Percentiles rank a stretch among this genome's conserved stretches.
Conservation (phyloP, 139 green algal species). For the Coelastrella sp. region DNA sequence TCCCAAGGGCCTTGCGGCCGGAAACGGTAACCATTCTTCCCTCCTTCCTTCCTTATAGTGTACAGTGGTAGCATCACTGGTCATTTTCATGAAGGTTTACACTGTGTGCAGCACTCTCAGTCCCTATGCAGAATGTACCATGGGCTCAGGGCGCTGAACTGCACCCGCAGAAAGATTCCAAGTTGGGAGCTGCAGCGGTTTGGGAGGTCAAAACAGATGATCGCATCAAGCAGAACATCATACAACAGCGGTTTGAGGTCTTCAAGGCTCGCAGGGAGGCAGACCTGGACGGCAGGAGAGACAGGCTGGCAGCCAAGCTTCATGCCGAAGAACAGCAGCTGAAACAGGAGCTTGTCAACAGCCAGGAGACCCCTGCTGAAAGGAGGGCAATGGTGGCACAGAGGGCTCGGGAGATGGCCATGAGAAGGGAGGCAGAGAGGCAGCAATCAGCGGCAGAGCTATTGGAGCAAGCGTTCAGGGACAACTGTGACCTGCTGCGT, state of each 20-base stretch:
- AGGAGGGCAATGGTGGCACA: conserved; percentile 61
- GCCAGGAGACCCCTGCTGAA: conserved; percentile 68
- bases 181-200: conserved; percentile 16
- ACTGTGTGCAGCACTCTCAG: neutral
- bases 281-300: conserved; percentile 53
- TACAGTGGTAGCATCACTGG: too few relatives aligned
- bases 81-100: neutral
- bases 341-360: conserved; percentile 78
- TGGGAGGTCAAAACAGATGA: conserved; percentile 55
- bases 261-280: conserved; percentile 51
- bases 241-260: conserved; percentile 54
- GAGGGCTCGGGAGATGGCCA: conserved; percentile 56
- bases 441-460: conserved; percentile 54
- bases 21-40: too few relatives aligned
- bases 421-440: conserved; percentile 58
- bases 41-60: too few relatives aligned
- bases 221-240: conserved; percentile 41
- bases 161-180: conserved; percentile 39
- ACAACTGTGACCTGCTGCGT: conserved; percentile 72
- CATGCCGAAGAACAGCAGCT: conserved; percentile 88
- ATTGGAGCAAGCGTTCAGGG: conserved; percentile 63
- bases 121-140: neutral
- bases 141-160: neutral
- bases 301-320: conserved; percentile 60
- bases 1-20: neutral